Evolutionary conservation across 2,329 filamentous ascomycete species (phyloP), one percentile per base, ranked within the genome.

Genomic region (Golovinomyces cichoracearum): DNA sequence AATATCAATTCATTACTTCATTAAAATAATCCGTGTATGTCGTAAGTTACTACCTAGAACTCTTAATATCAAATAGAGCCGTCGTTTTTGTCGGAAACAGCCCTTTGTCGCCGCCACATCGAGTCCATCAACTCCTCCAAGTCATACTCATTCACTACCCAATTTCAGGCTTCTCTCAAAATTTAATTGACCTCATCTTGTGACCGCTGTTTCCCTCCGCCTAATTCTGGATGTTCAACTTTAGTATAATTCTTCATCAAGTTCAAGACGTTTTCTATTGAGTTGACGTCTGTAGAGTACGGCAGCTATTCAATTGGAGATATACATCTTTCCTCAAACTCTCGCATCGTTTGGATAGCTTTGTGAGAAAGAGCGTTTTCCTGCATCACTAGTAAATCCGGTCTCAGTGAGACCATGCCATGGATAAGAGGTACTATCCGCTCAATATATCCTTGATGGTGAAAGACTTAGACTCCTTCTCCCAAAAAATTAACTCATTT

Each of bases 101-200:
- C 27, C 27, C 13, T 29, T 6, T 6, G 5, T 29, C 27, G 27
- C 5, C 27, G 13, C n/a, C n/a, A n/a, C n/a, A n/a, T n/a, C n/a
- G n/a, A n/a, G n/a, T n/a, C n/a, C n/a, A n/a, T n/a, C n/a, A 29
- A 13, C 5, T 29, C 13, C 13, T 29, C 13, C 27, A 29, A 29
- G 5, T 13, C 27, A 29, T 29, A 5, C 27, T 5, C 27, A 5
- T 29, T 6, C 13, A 13, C 27, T 26, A 53, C 49, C 15, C 35
- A 50, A 48, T 55, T 45, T 51, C 49, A 55, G n/a, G 50, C 51
- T 37, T 53, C 51, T 41, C 49, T 27, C 3, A 53, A 38, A 45
- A 35, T 48, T 4, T 2, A n/a, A 19, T 49, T 48, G n/a, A 54
- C 13, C 13, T 29, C 27, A 5, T 29, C 13, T 13, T 29, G 6